Base-by-base conservation (phyloP, 2,329 filamentous ascomycete genomes). In the Fusarium miscanthi region DNA sequence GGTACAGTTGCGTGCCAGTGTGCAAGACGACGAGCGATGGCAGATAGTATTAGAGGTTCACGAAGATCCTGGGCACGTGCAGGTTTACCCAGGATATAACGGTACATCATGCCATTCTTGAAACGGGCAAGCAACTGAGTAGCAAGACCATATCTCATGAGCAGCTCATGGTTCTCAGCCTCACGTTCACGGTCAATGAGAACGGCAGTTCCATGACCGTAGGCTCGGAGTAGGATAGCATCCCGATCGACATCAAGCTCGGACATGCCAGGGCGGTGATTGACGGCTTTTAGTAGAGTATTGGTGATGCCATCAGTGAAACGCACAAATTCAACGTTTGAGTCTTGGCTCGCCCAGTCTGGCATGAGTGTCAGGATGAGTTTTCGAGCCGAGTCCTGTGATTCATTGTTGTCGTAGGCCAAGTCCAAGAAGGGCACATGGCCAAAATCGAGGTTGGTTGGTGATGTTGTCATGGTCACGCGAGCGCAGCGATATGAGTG, bases 291-390 rank as follows among this genome's bases (percentile, higher is more conserved):
- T 72, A 94, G 86, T 53, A 95, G 85, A 54, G 95, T 98, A 84
- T 99, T 99, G 74, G 96, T 99, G 84, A 98, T 99, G 79, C 96
- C 96, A 79, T 99, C 96, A 42, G 94, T 99, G 85, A 98, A 99
- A 73, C 93, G 92, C 74, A 94, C 88, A 80, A 98, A 94, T 78
- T 96, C 91, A 77, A 99, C 88, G 46, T 91, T 89, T 63, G 93
- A 92, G 73, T 91, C 90, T 40, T 88, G 85, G 52, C 88, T 87
- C 74, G 90, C 87, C 96, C 96, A 99, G 77, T 97, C 90, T 16
- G 95, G 95, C 66, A 92, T 89, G 69, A 98, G 86, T 33, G 93
- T 89, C 75, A 94, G 86, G 77, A 98, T 91, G 72, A 99, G 89
- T 72, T 89, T 88, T 69, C 93, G 86, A 59, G 95, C 95, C 25